phyloP scores from a whole-genome alignment of 805 yeast species.

The Torulaspora maleeae region DNA sequence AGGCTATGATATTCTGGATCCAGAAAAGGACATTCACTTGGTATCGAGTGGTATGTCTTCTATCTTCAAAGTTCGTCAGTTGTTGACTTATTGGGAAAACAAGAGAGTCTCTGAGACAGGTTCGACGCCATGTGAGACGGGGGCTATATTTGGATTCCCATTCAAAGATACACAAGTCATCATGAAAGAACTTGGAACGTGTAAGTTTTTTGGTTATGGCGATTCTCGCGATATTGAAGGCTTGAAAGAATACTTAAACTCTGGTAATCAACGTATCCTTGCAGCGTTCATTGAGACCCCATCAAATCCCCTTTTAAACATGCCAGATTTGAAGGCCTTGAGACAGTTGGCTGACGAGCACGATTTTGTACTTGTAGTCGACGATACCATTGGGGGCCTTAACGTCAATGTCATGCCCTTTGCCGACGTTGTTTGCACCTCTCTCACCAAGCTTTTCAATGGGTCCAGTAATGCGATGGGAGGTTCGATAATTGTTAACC shows the following conservation, averaged over 20 bases:
- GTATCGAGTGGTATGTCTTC: conserved; percentile 87
- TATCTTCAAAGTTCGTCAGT: conserved; percentile 68
- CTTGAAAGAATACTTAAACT: conserved; percentile 50
- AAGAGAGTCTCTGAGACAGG: conserved; percentile 1
- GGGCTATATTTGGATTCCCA: conserved; percentile 90
- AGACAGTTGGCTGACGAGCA: conserved; percentile 57
- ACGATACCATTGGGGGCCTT: conserved; percentile 74
- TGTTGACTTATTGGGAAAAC: conserved; percentile 11
- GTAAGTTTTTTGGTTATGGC: conserved; percentile 78
- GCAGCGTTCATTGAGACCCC: conserved; percentile 89
- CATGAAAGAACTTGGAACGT: conserved; percentile 73
- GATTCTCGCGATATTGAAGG: conserved; percentile 63
- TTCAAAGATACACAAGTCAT: conserved; percentile 86
- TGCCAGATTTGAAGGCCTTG: conserved; percentile 66
- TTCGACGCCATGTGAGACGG: conserved; percentile 8
- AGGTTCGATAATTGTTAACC: conserved; percentile 73
- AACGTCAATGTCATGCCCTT: conserved; percentile 72
- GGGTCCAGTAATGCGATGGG: conserved; percentile 97
- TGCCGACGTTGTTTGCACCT: conserved; percentile 77
- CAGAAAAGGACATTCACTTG: conserved; percentile 60
- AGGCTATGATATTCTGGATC: conserved; percentile 37
- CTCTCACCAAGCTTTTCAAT: conserved; percentile 83
- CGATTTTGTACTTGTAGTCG: conserved; percentile 70
- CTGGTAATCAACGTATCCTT: conserved; percentile 49
- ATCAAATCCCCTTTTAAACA: conserved; percentile 78